A percentile compares a stretch with the other conserved stretches of the same genome.
Conservation (phyloP, 2,329 filamentous ascomycete species). For the Aspergillus novofumigatus region DNA sequence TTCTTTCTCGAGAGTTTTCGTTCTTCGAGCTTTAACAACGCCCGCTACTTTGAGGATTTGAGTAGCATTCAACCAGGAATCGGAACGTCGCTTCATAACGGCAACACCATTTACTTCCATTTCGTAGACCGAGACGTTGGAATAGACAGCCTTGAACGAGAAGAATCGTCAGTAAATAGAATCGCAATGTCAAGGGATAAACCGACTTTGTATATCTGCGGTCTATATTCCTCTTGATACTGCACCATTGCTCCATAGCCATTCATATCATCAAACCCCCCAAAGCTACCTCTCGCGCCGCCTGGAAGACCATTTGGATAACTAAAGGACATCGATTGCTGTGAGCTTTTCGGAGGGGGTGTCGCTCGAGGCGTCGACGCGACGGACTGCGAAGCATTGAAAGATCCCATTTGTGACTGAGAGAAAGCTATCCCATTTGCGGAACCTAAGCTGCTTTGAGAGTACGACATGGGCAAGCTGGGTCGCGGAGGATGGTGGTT, state of each 20-base stretch:
- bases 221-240: slow-evolving; percentile 38
- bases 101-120: slow-evolving; percentile 94
- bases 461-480: slow-evolving; percentile 35
- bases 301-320: slow-evolving; percentile 36
- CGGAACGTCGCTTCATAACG: slow-evolving; percentile 91
- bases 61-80: slow-evolving; percentile 96
- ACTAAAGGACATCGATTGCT: slow-evolving; percentile 42
- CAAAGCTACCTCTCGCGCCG: slow-evolving; percentile 31
- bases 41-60: slow-evolving; percentile 97
- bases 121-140: slow-evolving; percentile 93
- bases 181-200: slow-evolving; percentile 1
- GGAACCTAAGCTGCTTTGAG: slow-evolving; percentile 36
- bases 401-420: slow-evolving; percentile 38
- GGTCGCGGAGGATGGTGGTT: slow-evolving; percentile 26
- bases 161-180: slow-evolving; percentile 11
- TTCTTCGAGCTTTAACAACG: slow-evolving; percentile 95
- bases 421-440: slow-evolving; percentile 36
- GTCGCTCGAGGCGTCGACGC: slow-evolving; percentile 44
- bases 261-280: slow-evolving; percentile 39
- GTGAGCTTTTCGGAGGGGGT: slow-evolving; percentile 39
- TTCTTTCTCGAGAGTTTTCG: slow-evolving; percentile 96
- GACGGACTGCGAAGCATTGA: slow-evolving; percentile 44
- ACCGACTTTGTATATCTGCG: slow-evolving; percentile 47
- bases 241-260: slow-evolving; percentile 35
- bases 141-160: slow-evolving; percentile 70